Evolutionary conservation across 768 basidiomycete species (phyloP).

Genomic region (Phylloporus rhodoxanthus): DNA sequence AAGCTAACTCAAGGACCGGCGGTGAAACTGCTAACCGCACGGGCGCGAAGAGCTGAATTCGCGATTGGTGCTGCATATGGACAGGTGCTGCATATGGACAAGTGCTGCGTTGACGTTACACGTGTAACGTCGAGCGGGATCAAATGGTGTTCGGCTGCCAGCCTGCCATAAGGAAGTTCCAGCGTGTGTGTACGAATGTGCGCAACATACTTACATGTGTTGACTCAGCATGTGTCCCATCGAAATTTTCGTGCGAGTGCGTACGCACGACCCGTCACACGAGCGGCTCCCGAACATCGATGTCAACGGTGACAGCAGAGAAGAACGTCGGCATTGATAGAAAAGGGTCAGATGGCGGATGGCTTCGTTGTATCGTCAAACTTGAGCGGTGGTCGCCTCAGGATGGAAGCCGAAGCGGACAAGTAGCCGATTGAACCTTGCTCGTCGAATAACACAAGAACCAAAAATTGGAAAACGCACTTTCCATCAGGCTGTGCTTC

Average conservation of each 20-base stretch:
- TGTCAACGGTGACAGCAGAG: not conserved
- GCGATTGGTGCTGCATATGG: slow-evolving; percentile 1
- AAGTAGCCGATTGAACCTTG: not conserved
- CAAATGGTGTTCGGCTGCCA: not conserved
- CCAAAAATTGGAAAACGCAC: not conserved
- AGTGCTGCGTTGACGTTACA: slow-evolving; percentile 20
- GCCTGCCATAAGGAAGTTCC: not conserved
- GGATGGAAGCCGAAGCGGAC: not conserved
- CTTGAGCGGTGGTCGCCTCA: not conserved
- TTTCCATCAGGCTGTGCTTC: not conserved
- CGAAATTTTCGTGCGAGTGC: not conserved
- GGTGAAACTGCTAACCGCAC: not conserved
- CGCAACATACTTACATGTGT: not conserved
- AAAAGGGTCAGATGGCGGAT: not conserved
- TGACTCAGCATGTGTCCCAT: slow-evolving; percentile 9
- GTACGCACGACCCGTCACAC: not conserved
- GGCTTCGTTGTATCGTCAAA: not conserved
- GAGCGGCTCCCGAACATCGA: not conserved
- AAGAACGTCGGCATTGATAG: not conserved
- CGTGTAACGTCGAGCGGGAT: slow-evolving; percentile 25
- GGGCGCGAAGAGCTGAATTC: not conserved
- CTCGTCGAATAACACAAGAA: not conserved
- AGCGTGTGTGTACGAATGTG: not conserved
- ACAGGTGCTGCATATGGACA: not conserved
- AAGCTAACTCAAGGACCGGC: not conserved